These are phyloP conservation scores for Rutstroemia sp. DNA, from an alignment of 2,329 filamentous ascomycete species.

Conservation along the genomic window DNA sequence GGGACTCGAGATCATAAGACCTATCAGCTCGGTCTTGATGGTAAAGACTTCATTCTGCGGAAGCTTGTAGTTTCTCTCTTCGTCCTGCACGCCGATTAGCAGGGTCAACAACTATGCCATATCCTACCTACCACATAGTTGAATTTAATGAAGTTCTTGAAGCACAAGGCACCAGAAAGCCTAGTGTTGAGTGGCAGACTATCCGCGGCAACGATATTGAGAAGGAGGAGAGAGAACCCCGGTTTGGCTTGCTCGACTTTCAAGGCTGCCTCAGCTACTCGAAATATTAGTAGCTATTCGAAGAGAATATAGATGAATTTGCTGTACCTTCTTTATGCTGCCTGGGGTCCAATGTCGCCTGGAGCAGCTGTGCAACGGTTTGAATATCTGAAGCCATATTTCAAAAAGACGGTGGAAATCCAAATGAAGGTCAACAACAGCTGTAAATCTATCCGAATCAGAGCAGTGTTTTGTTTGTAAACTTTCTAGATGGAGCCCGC, in stretches of 20 bases:
- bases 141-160: constrained; percentile 96
- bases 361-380: constrained; percentile 71
- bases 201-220: constrained; percentile 81
- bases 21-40: constrained; percentile 93
- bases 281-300: constrained; percentile 19
- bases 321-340: constrained; percentile 80
- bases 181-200: constrained; percentile 69
- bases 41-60: constrained; percentile 72
- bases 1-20: constrained; percentile 90
- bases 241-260: constrained; percentile 74
- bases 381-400: constrained; percentile 55
- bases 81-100: constrained; percentile 48
- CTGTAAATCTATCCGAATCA: constrained; percentile 1
- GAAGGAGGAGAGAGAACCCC: constrained; percentile 78
- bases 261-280: constrained; percentile 70
- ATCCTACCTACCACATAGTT: constrained; percentile 68
- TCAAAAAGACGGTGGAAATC: constrained; percentile 9
- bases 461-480: constrained; percentile 7
- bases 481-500: constrained; percentile 6
- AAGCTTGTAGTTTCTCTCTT: constrained; percentile 90
- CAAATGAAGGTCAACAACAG: constrained; percentile 2
- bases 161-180: constrained; percentile 82
- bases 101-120: background rate
- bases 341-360: constrained; percentile 81
- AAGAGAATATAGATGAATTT: constrained; percentile 20